Conservation (phyloP, 148 eudicot genomes). For the Chenopodium album region DNA sequence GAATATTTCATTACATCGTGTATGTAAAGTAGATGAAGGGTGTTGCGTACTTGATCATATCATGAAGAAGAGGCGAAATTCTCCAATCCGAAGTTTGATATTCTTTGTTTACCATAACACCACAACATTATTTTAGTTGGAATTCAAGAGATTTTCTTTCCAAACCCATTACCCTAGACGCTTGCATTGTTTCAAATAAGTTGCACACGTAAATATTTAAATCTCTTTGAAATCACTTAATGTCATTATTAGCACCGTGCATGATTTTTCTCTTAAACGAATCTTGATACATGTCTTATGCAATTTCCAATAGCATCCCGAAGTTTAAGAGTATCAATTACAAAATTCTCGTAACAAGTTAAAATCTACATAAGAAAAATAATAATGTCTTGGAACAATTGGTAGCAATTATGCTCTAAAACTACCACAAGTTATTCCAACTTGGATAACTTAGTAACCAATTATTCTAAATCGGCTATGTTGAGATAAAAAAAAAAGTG, state of each 20-base stretch:
- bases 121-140: neutral
- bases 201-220: conserved; percentile 20
- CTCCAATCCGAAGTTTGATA: conserved; percentile 22
- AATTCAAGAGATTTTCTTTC: conserved; percentile 4
- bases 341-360: conserved; percentile 9
- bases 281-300: neutral
- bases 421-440: too few species aligned
- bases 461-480: too few species aligned
- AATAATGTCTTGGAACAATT: neutral
- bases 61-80: neutral
- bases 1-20: neutral
- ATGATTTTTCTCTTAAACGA: conserved; percentile 8
- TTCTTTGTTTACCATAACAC: neutral
- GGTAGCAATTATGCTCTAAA: conserved; percentile 12
- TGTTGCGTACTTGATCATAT: conserved; percentile 9
- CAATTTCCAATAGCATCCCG: neutral
- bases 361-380: conserved; percentile 23
- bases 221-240: conserved; percentile 23
- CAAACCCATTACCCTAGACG: neutral
- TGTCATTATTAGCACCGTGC: conserved; percentile 18
- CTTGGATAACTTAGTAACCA: too few species aligned
- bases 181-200: conserved; percentile 24
- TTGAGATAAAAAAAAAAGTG: too few species aligned
- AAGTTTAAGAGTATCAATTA: conserved; percentile 2
- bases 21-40: conserved; percentile 7